A percentile compares a stretch with the other conserved stretches of the same genome.
phyloP scores from a whole-genome alignment of 163 green algal species.

The Scenedesmus sp. region DNA sequence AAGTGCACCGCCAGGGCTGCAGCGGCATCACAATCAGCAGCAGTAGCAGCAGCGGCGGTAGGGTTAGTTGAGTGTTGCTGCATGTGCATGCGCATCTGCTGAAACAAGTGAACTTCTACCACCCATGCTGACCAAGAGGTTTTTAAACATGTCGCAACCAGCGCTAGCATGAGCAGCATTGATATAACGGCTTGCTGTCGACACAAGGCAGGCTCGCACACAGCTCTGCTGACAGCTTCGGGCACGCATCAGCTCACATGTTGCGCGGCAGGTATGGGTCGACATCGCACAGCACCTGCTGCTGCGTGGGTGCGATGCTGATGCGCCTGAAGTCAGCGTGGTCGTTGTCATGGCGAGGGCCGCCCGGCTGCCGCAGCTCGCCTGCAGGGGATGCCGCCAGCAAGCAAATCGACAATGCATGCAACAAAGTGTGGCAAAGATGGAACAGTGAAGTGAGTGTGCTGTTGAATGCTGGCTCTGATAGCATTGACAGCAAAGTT shows the following conservation, averaged over 20 bases:
- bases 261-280: slow-evolving; percentile 65
- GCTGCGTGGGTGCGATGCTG: slow-evolving; percentile 60
- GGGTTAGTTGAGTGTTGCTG: not conserved
- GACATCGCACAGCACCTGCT: slow-evolving; percentile 60
- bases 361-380: not conserved
- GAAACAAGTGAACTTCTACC: not conserved
- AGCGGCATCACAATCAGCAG: not conserved
- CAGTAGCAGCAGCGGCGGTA: not conserved
- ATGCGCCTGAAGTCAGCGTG: slow-evolving; percentile 53
- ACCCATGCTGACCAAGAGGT: not conserved
- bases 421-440: no score
- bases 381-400: not conserved
- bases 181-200: no score
- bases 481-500: no score
- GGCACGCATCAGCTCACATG: slow-evolving; percentile 10
- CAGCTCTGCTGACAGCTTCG: not conserved
- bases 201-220: not conserved
- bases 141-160: not conserved
- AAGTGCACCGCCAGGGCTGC: no score
- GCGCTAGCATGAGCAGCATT: not conserved
- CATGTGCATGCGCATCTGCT: not conserved
- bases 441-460: no score
- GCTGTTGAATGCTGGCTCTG: no score
- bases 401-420: not conserved
- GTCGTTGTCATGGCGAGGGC: slow-evolving; percentile 55